Evolutionary conservation across 805 yeast species (phyloP).

Genomic region (Spencermartinsiella europaea): DNA sequence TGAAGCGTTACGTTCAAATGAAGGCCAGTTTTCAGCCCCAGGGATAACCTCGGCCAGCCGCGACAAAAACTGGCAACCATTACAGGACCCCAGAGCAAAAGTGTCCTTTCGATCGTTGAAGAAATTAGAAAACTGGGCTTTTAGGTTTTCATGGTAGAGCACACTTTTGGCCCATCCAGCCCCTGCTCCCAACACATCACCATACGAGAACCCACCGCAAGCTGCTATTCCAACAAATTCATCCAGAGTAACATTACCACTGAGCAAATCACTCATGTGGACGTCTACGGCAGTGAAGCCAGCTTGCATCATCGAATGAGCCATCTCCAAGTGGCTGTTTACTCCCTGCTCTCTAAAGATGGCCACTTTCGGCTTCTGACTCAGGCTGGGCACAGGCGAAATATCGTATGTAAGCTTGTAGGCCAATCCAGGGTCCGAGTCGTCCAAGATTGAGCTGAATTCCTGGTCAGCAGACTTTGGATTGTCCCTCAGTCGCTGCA

Average conservation of each 20-base stretch:
- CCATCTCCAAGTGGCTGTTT: constrained; percentile 97
- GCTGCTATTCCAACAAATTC: constrained; percentile 93
- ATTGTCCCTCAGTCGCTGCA: constrained; percentile 91
- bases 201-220: constrained; percentile 98
- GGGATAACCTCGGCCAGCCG: constrained; percentile 83
- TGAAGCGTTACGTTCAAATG: constrained; percentile 81
- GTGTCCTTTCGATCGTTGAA: constrained; percentile 87
- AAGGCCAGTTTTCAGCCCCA: constrained; percentile 93
- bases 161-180: constrained; percentile 99
- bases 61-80: constrained; percentile 95
- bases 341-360: constrained; percentile 98
- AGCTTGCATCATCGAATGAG: constrained; percentile 91
- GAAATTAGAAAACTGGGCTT: constrained; percentile 70
- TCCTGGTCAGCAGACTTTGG: constrained; percentile 89
- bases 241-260: constrained; percentile 64
- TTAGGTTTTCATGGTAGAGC: constrained; percentile 70
- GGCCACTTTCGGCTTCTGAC: constrained; percentile 79
- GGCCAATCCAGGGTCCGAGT: constrained; percentile 83
- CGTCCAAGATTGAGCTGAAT: constrained; percentile 65
- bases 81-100: constrained; percentile 96
- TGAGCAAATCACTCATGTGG: constrained; percentile 88
- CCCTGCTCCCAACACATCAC: constrained; percentile 98
- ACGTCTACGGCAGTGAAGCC: constrained; percentile 94
- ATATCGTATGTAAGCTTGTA: constrained; percentile 71
- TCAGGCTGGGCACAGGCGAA: constrained; percentile 24